Base-by-base conservation (phyloP, 768 basidiomycete species). In the Suillus decipiens region DNA sequence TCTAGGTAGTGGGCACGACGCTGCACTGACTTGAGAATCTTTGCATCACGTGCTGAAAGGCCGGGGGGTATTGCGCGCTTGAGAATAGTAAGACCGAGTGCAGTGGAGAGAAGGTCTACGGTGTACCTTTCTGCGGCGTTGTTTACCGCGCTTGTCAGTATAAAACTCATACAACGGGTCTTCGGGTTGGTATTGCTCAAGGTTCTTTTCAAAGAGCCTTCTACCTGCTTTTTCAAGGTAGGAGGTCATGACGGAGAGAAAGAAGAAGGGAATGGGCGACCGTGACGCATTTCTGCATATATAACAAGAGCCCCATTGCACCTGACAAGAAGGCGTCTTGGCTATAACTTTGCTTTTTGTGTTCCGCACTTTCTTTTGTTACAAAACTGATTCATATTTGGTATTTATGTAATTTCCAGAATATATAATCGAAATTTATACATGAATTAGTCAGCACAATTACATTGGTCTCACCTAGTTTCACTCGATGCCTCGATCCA, bases 1-100 rank as follows among this genome's bases (percentile, higher is more conserved):
- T 97, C 95, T 61, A 97, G 88, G 72, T 89, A 86, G 68, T 91
- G 92, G 1, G 93, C 94, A 7, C 93, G 82, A 39, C 82, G 81
- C 70, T 91, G 86, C 37, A 97, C 86, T 22, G 87, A 84, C 67
- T 83, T 83, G 47, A 97, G 80, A 57, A 95, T 88, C 56, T 84
- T 84, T 42, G 84, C 83, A 67, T 97, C 96, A 28, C 90, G 84
- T 17, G 81, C 73, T 0, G 91, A 90, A 2, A 97, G 82, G 0
- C 94, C 94, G 10, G 86, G 85, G 0, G 95, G 95, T 0, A 84
- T 74, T 19, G 80, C 84, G 45, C 92, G 85, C 90, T 92, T 41
- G 22, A 19, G 39, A 33, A 59, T 31, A n/a, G 22, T 42, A 15
- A 72, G 79, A 34, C 63, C 78, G 75, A 67, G 82, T 7, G 80